Conservation (phyloP, 169 alveolate genomes). For the Plasmodium berghei region DNA sequence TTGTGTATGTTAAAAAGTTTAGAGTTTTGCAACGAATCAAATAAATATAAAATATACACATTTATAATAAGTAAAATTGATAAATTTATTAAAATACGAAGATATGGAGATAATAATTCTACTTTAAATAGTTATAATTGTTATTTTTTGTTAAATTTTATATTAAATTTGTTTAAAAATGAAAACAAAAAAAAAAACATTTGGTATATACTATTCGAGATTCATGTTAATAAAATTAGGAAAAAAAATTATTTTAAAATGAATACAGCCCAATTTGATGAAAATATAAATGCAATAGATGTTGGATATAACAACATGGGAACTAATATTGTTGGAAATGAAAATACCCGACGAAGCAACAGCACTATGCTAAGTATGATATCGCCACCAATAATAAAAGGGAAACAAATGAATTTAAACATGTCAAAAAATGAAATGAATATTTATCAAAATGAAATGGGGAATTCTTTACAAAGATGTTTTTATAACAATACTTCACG, state of each 20-base stretch:
- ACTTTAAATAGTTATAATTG: slow-evolving; percentile 54
- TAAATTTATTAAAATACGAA: slow-evolving; percentile 36
- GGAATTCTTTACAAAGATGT: not conserved
- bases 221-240: slow-evolving; percentile 44
- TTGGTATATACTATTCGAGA: slow-evolving; percentile 48
- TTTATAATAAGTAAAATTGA: slow-evolving; percentile 55
- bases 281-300: not conserved
- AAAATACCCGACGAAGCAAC: not conserved
- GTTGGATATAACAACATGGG: not conserved
- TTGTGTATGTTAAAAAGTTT: slow-evolving; percentile 46
- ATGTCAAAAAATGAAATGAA: not conserved
- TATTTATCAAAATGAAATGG: not conserved
- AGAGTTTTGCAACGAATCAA: slow-evolving; percentile 27
- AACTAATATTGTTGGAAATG: not conserved
- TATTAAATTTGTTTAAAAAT: slow-evolving; percentile 46
- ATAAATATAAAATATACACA: slow-evolving; percentile 57
- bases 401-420: not conserved
- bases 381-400: slow-evolving; percentile 14
- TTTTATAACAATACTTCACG: not conserved
- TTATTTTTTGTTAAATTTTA: slow-evolving; percentile 36
- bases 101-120: slow-evolving; percentile 46
- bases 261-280: not conserved
- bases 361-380: slow-evolving; percentile 6
- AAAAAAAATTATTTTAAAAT: slow-evolving; percentile 17
- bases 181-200: slow-evolving; percentile 16